Evolutionary conservation across 495 filamentous ascomycete species (phyloP), one percentile per base, ranked within the genome.

Genomic region (Trichodelitschia bisporula): DNA sequence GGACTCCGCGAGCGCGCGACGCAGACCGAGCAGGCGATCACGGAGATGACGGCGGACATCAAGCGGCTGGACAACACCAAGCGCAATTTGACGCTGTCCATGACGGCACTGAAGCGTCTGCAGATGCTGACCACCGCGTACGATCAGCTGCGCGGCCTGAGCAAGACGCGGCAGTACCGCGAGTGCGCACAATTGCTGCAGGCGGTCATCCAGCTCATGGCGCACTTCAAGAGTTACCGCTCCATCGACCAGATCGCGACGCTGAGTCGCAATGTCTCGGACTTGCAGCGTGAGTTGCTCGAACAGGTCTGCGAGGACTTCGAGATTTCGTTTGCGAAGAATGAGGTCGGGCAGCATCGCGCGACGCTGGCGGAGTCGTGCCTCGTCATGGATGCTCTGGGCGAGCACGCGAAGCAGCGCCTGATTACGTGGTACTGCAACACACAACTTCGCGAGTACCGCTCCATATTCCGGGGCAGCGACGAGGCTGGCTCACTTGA

Each of bases 121-220:
- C 86, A 99, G 61, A 95, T 99, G 86, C 54, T 99, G 44, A 95
- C 86, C 5, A 99, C 84, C 3, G 86, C 86, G 16, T 95, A 93
- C 53, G 86, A 95, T 43, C 89, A 95, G 54, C 68, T 99, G 16
- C 67, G 76, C 33, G 76, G 68, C 19, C 59, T 91, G 32, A 72
- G 75, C 36, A 77, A 72, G 45, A 72, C 74, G 15, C 60, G 83
- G 38, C 86, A 99, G 50, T 99, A 99, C 49, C 64, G 79, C 35
- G 89, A 99, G 54, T 99, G 86, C 46, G 79, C 89, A 20, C 80
- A 86, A 43, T 58, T 99, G 31, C 64, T 99, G 32, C 78, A 91
- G 49, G 86, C 89, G 3, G 86, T 99, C 23, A 68, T 95, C 36
- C 86, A 99, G 62, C 69, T 99, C 18, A 92, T 93, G 80, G 75